These are phyloP conservation scores for Neobulgaria alba DNA, from an alignment of 2,329 filamentous ascomycete species.

Conservation along the genomic window DNA sequence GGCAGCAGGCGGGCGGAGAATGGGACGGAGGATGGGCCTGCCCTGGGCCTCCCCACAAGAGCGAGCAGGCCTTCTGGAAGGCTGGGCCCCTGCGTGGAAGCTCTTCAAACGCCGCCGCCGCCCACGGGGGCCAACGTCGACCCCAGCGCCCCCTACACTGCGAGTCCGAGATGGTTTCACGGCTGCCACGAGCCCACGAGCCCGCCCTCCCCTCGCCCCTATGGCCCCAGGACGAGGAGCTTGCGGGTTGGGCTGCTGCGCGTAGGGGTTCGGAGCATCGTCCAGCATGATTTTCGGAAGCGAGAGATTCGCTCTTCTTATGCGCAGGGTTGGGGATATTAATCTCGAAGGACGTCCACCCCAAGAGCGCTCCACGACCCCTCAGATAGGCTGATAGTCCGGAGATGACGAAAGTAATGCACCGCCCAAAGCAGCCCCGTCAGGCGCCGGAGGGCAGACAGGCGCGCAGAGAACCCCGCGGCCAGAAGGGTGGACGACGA, in stretches of 20 bases:
- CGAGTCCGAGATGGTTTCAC: too few relatives aligned
- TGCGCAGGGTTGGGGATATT: not conserved
- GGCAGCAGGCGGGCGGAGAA: not conserved
- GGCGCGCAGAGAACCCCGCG: not conserved
- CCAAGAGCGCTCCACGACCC: too few relatives aligned
- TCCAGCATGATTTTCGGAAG: not conserved
- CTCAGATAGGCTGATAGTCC: conserved; percentile 6
- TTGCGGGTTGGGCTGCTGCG: too few relatives aligned
- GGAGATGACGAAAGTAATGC: conserved; percentile 15
- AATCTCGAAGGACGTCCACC: not conserved
- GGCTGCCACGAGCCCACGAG: too few relatives aligned
- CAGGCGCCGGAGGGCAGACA: too few relatives aligned
- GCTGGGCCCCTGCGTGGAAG: not conserved
- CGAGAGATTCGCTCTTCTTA: not conserved
- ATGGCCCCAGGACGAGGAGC: too few relatives aligned
- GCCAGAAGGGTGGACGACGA: not conserved
- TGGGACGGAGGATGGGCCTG: not conserved
- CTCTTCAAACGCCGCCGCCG: not conserved
- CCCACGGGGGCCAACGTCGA: too few relatives aligned
- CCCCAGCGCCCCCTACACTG: too few relatives aligned
- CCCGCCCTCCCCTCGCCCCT: too few relatives aligned
- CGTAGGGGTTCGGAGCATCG: too few relatives aligned
- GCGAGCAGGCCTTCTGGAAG: not conserved
- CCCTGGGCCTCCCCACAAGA: not conserved
- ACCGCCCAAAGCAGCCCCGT: conserved; percentile 4